phyloP scores from a whole-genome alignment of 2,329 filamentous ascomycete species.

The Reticulascus tulasneorum region DNA sequence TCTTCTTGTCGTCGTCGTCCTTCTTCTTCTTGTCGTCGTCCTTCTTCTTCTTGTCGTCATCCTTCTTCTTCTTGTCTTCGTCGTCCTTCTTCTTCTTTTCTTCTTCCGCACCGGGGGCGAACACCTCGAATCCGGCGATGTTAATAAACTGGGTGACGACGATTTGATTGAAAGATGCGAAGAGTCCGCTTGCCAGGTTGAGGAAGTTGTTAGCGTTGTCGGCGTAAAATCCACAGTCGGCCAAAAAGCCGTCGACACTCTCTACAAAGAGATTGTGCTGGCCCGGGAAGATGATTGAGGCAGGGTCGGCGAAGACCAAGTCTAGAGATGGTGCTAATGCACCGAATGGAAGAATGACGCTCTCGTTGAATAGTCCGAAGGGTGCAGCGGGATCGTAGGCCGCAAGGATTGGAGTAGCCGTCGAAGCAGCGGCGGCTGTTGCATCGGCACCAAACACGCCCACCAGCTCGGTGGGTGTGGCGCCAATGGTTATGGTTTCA shows the following conservation, averaged over 20 bases:
- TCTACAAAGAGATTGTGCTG: constrained; percentile 29
- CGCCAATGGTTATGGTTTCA: constrained; percentile 28
- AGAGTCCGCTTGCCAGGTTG: constrained; percentile 21
- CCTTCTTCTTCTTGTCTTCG: too few species aligned
- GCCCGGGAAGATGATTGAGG: constrained; percentile 31
- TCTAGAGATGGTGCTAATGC: constrained; percentile 24
- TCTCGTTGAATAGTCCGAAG: constrained; percentile 28
- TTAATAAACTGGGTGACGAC: constrained; percentile 21
- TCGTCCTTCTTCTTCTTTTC: too few species aligned
- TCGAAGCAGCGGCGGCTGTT: constrained; percentile 9
- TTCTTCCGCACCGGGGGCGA: too few species aligned
- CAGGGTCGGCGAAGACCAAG: constrained; percentile 31
- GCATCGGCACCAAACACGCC: constrained; percentile 16
- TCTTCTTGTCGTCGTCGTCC: too few species aligned
- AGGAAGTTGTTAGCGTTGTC: constrained; percentile 20
- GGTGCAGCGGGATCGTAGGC: constrained; percentile 26
- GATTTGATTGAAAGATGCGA: constrained; percentile 24
- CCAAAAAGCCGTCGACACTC: constrained; percentile 25
- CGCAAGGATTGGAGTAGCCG: constrained; percentile 13
- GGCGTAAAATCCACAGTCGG: constrained; percentile 27
- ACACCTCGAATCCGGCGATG: too few species aligned
- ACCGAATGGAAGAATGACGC: constrained; percentile 29
- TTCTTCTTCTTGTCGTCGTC: too few species aligned
- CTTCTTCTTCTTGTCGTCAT: too few species aligned
- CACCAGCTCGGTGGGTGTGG: constrained; percentile 2